phyloP scores from a whole-genome alignment of 2,329 filamentous ascomycete species.

The Ciborinia camelliae region DNA sequence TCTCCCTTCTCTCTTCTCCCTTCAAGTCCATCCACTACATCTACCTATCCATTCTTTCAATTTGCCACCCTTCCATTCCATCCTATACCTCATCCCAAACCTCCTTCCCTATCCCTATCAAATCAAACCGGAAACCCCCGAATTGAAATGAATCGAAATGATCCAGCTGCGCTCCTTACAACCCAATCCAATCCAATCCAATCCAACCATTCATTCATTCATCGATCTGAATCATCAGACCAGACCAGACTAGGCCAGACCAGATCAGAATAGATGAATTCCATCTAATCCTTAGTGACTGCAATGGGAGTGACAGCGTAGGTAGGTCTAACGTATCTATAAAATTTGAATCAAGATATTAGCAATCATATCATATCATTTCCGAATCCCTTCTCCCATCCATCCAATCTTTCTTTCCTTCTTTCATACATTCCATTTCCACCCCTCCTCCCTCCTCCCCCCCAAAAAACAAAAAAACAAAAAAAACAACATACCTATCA shows the following conservation, averaged over 20 bases:
- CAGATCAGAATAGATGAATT: neutral
- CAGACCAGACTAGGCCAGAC: too few species aligned
- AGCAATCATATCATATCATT: slow-evolving; percentile 21
- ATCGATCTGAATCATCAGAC: neutral
- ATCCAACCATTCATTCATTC: neutral
- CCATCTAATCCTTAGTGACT: slow-evolving; percentile 27
- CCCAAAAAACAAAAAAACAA: neutral
- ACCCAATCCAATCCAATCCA: neutral
- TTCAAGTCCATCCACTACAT: too few species aligned
- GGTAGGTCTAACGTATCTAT: slow-evolving; percentile 76
- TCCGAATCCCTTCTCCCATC: neutral
- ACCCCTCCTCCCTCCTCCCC: neutral
- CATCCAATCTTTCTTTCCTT: neutral
- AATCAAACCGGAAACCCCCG: too few species aligned
- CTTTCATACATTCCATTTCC: neutral
- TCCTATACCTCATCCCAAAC: too few species aligned
- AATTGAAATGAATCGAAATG: too few species aligned
- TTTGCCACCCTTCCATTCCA: too few species aligned
- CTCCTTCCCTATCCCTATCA: too few species aligned
- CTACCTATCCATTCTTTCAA: too few species aligned
- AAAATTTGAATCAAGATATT: neutral
- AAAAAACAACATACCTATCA: slow-evolving; percentile 63
- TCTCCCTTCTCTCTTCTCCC: too few species aligned
- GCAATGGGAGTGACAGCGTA: slow-evolving; percentile 65
- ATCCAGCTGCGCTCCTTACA: too few species aligned